phyloP scores from a whole-genome alignment of 2,329 filamentous ascomycete genomes.

The Emmonsiellopsis sp. region DNA sequence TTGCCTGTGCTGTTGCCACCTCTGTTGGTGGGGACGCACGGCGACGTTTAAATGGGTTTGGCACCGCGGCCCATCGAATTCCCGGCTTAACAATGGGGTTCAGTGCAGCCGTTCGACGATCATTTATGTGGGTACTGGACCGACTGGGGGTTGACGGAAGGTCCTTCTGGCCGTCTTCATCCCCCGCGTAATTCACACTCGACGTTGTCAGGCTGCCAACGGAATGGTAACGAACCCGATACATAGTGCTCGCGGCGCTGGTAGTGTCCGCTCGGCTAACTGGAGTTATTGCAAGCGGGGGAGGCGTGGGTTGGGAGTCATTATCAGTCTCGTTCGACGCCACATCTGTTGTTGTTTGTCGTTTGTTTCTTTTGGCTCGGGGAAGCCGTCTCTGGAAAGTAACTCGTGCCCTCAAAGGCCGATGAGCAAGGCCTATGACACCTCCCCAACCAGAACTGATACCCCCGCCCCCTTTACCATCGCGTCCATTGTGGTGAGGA shows the following conservation, averaged over 20 bases:
- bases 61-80: slow-evolving; percentile 40
- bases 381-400: slow-evolving; percentile 14
- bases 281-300: slow-evolving; percentile 45
- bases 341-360: not conserved
- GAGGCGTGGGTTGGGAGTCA: slow-evolving; percentile 27
- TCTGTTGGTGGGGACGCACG: slow-evolving; percentile 52
- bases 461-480: slow-evolving; percentile 21
- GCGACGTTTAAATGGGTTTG: slow-evolving; percentile 51
- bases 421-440: slow-evolving; percentile 27
- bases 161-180: slow-evolving; percentile 22
- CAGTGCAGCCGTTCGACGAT: slow-evolving; percentile 23
- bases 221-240: slow-evolving; percentile 54
- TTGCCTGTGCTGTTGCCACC: slow-evolving; percentile 48
- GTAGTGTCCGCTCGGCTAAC: slow-evolving; percentile 53
- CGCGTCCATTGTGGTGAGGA: slow-evolving; percentile 29
- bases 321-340: slow-evolving; percentile 10
- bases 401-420: slow-evolving; percentile 27
- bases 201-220: slow-evolving; percentile 40
- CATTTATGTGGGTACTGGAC: slow-evolving; percentile 13
- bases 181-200: slow-evolving; percentile 26
- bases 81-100: slow-evolving; percentile 24
- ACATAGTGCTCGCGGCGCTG: slow-evolving; percentile 55
- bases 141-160: slow-evolving; percentile 4
- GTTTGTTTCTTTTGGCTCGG: slow-evolving; percentile 2
- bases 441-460: slow-evolving; percentile 30